Base-by-base conservation (phyloP, 805 yeast species). In the Candida boidinii region DNA sequence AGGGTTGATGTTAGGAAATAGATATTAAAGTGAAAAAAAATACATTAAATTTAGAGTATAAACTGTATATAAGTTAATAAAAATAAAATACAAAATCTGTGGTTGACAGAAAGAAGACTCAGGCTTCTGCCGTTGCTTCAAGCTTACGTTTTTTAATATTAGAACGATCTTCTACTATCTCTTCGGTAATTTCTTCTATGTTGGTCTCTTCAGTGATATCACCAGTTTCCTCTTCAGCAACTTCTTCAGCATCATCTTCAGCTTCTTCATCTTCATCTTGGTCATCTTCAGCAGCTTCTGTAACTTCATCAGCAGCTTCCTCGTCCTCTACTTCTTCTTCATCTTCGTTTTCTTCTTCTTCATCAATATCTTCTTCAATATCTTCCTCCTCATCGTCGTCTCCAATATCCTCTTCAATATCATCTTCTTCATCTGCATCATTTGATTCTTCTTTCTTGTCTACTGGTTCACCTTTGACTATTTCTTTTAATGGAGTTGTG, bases 391-490 rank as follows among this genome's bases (percentile, higher is more conserved):
- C 53, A 8, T 43, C 57, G n/a, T 46, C 58, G 21, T 46, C 56
- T 9, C 48, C 33, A n/a, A 39, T 39, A 45, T 51, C 49, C 31
- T 51, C 44, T 5, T 29, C 39, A 5, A 23, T 33, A 9, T 38
- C 41, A 3, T 31, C 43, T 15, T 36, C 41, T 17, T 19, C 43
- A 4, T 37, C 48, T 12, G 42, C 53, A 11, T 44, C 58, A 7
- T 42, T 53, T 10, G 43, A 45, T 14, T 41, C 54, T 15, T 50
- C 58, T 5, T 45, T 53, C 11, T 45, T 57, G 1, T 51, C 60
- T 6, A 50, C 58, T n/a, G 43, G 64, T 9, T 46, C 58, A 16
- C 46, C 65, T 8, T 43, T 57, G 3, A 44, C 62, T 51, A 65
- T 14, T 53, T 63, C 2, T 55, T n/a, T n/a, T n/a, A n/a, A n/a